These are phyloP conservation scores for Neoascochyta sp. DNA, from an alignment of 2,329 filamentous ascomycete genomes.

Conservation along the genomic window DNA sequence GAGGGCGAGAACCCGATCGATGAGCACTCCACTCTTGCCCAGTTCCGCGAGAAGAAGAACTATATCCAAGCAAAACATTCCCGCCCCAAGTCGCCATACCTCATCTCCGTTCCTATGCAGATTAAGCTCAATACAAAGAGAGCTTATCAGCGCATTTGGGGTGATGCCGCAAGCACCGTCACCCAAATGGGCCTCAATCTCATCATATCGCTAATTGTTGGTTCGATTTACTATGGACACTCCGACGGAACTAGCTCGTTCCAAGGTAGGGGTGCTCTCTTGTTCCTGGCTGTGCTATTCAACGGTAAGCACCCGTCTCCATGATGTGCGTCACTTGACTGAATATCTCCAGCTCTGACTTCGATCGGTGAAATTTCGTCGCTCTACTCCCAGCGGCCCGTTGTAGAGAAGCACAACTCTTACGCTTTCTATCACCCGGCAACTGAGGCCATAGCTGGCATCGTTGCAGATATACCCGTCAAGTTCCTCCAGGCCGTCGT, in stretches of 20 bases:
- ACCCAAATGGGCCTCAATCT: slow-evolving; percentile 47
- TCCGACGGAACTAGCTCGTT: slow-evolving; percentile 52
- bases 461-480: slow-evolving; percentile 78
- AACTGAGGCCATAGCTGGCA: slow-evolving; percentile 77
- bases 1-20: slow-evolving; percentile 47
- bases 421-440: slow-evolving; percentile 88
- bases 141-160: slow-evolving; percentile 35
- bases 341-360: too few species aligned
- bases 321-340: too few species aligned
- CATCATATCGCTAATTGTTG: slow-evolving; percentile 59
- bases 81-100: slow-evolving; percentile 55
- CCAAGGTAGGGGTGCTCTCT: slow-evolving; percentile 52
- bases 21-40: slow-evolving; percentile 29
- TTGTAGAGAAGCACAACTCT: slow-evolving; percentile 82
- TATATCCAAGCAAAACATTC: slow-evolving; percentile 52
- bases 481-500: slow-evolving; percentile 66
- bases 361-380: slow-evolving; percentile 52
- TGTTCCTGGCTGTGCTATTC: slow-evolving; percentile 60
- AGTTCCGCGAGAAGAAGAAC: slow-evolving; percentile 47
- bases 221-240: slow-evolving; percentile 57
- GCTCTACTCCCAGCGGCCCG: slow-evolving; percentile 78
- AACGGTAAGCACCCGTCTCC: too few species aligned
- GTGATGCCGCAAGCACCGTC: slow-evolving; percentile 30
- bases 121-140: slow-evolving; percentile 30
- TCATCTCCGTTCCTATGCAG: slow-evolving; percentile 53